Evolutionary conservation across 495 filamentous ascomycete genomes (phyloP), one percentile per base, ranked within the genome.

Genomic region (Aspergillus carlsbadensis): DNA sequence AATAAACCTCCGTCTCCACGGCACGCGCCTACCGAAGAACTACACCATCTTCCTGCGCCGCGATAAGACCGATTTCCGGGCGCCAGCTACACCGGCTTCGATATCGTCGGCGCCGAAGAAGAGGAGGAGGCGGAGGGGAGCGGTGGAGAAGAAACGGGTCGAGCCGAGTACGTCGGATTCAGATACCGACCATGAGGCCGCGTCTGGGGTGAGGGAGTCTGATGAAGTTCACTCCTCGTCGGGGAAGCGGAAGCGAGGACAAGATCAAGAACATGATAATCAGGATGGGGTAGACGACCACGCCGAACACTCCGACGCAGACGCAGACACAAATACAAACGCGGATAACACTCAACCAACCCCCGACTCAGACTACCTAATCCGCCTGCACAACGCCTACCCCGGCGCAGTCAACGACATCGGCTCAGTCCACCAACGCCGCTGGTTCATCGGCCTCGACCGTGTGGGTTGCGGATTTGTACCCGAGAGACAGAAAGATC

Each of bases 321-420:
- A 65, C 5, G 34, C 54, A 24, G 59, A 18, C n/a, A 6, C 18
- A 67, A 0, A 61, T 65, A 31, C 76, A 82, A 53, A n/a, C n/a
- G n/a, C n/a, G n/a, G n/a, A n/a, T n/a, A n/a, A n/a, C n/a, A n/a
- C n/a, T n/a, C n/a, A n/a, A n/a, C n/a, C n/a, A n/a, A n/a, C n/a
- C n/a, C n/a, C n/a, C n/a, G n/a, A n/a, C n/a, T 59, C 26, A 3
- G 44, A 47, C 24, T 47, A 73, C n/a, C 53, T 77, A 18, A 84
- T 84, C 24, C 81, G 82, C n/a, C 59, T 64, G 4, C 80, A 78
- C 10, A 89, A 89, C 55, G 82, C 86, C 15, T 88, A 89, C 64
- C 68, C 81, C 0, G 84, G 86, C 18, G 81, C 86, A 0, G 72
- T 45, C 0, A 88, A 88, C 61, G 80, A 70, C 11, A 83, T 88